Evolutionary conservation across 1,139 yeast genomes (phyloP).

Genomic region (Suhomyces kunorum): DNA sequence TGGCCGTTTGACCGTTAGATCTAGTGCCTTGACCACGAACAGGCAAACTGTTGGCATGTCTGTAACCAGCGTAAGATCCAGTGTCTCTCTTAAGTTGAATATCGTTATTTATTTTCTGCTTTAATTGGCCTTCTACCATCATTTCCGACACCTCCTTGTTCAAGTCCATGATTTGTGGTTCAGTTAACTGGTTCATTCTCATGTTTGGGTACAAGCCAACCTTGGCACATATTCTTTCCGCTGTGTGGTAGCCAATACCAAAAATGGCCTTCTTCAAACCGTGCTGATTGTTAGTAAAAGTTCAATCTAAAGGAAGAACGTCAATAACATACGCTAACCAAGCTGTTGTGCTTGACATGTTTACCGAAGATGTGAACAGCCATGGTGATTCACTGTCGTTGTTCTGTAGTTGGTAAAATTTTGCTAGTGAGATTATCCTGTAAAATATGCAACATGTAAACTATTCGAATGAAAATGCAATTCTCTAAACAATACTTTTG

Average conservation of each 20-base stretch:
- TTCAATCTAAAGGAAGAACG: not conserved
- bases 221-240: conserved; percentile 77
- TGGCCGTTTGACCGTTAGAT: conserved; percentile 88
- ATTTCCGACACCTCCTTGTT: conserved; percentile 84
- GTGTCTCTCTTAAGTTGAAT: conserved; percentile 78
- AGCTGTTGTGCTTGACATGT: conserved; percentile 57
- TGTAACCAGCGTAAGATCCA: conserved; percentile 84
- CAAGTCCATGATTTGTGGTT: conserved; percentile 81
- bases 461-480: not conserved
- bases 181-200: conserved; percentile 91
- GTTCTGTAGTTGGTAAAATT: conserved; percentile 2
- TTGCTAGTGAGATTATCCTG: too few species aligned
- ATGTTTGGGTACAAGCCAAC: conserved; percentile 89
- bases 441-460: too few species aligned
- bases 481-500: not conserved
- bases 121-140: conserved; percentile 83
- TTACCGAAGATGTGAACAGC: conserved; percentile 78
- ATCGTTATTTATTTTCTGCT: conserved; percentile 75
- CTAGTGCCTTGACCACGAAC: conserved; percentile 94
- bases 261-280: conserved; percentile 82
- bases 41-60: conserved; percentile 88
- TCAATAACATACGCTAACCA: conserved; percentile 39
- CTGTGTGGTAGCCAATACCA: conserved; percentile 80
- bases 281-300: conserved; percentile 16
- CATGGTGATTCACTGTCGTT: conserved; percentile 37